phyloP scores from a whole-genome alignment of 2,329 filamentous ascomycete species.

The Ophiocordyceps sinensis region DNA sequence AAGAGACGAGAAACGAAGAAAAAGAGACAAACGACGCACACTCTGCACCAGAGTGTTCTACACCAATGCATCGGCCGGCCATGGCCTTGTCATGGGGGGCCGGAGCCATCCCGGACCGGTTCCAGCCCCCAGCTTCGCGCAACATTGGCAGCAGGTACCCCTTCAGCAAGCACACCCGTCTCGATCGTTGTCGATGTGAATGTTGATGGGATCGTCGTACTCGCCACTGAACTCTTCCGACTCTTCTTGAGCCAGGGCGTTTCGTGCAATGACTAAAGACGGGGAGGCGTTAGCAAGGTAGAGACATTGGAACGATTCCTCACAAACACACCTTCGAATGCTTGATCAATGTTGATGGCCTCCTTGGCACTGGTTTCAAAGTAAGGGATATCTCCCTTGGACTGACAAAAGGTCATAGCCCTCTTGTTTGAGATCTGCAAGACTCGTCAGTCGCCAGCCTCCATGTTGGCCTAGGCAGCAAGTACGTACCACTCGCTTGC shows the following conservation, averaged over 20 bases:
- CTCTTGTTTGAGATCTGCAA: constrained; percentile 79
- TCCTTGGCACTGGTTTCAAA: constrained; percentile 99
- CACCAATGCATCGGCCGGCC: background rate
- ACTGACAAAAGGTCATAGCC: constrained; percentile 94
- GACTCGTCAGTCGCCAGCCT: constrained; percentile 2
- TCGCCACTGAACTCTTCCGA: constrained; percentile 95
- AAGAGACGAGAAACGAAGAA: constrained; percentile 1
- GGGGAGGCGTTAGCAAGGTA: background rate
- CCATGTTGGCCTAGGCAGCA: background rate
- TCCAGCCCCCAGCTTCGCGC: background rate
- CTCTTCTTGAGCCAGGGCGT: constrained; percentile 91
- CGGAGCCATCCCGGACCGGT: too few species aligned
- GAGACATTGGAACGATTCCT: background rate
- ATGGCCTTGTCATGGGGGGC: too few species aligned
- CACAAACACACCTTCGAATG: constrained; percentile 43
- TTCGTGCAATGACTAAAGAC: constrained; percentile 73
- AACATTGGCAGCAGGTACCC: background rate
- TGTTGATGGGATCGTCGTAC: constrained; percentile 96
- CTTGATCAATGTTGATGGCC: constrained; percentile 89
- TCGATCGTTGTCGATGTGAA: constrained; percentile 86
- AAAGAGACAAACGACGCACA: constrained; percentile 2
- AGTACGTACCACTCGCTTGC: constrained; percentile 66
- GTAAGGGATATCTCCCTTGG: constrained; percentile 93
- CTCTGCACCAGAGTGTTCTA: constrained; percentile 3
- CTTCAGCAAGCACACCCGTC: constrained; percentile 83